Evolutionary conservation across 73 alveolate genomes (phyloP).

Genomic region (Paramecium caudatum): DNA sequence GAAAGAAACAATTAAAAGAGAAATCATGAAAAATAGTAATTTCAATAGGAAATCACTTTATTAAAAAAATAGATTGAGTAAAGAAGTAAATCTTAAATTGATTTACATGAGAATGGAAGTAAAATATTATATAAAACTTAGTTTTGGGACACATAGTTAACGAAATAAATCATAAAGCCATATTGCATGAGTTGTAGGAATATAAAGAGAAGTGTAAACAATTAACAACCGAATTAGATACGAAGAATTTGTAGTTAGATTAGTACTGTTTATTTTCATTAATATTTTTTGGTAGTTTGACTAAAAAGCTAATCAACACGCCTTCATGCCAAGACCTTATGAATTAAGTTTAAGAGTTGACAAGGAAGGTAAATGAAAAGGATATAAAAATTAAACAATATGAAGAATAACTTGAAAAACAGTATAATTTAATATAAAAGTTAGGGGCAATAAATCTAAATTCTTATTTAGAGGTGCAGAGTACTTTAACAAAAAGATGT

Average conservation of each 20-base stretch:
- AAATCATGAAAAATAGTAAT: slow-evolving; percentile 45
- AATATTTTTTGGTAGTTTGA: slow-evolving; percentile 18
- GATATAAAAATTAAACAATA: not conserved
- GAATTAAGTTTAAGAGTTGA: slow-evolving; percentile 10
- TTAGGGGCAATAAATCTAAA: slow-evolving; percentile 35
- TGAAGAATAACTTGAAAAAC: slow-evolving; percentile 16
- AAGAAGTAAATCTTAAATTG: slow-evolving; percentile 54
- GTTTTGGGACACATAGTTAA: slow-evolving; percentile 57
- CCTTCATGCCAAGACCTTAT: not conserved
- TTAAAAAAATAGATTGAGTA: slow-evolving; percentile 41
- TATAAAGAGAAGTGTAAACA: slow-evolving; percentile 25
- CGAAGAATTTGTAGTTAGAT: slow-evolving; percentile 62
- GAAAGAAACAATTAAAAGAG: slow-evolving; percentile 50
- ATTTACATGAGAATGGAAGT: slow-evolving; percentile 52
- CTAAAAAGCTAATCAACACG: slow-evolving; percentile 42
- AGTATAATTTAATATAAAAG: not conserved
- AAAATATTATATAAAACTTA: not conserved
- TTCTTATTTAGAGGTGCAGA: slow-evolving; percentile 15
- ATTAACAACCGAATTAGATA: slow-evolving; percentile 8
- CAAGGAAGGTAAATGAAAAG: slow-evolving; percentile 3
- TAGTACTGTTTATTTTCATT: slow-evolving; percentile 22
- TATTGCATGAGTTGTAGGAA: slow-evolving; percentile 25
- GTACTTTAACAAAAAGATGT: slow-evolving; percentile 2
- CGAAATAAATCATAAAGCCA: slow-evolving; percentile 1
- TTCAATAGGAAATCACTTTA: not conserved